These are phyloP conservation scores for Pisolithus albus DNA, from an alignment of 768 basidiomycete genomes.

Conservation along the genomic window DNA sequence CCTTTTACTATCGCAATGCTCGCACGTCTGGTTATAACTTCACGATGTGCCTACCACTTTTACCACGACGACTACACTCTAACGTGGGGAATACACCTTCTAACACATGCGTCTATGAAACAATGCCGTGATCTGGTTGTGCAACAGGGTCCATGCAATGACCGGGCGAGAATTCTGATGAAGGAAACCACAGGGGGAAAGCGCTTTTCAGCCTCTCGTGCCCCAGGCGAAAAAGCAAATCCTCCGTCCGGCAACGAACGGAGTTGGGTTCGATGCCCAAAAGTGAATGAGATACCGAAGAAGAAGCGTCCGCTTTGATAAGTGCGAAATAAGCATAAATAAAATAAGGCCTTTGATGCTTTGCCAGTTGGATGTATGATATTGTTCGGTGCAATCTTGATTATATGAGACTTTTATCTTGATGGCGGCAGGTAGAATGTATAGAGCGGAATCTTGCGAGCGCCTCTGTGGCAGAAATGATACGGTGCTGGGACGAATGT, in stretches of 20 bases:
- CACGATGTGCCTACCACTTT: background rate
- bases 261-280: constrained; percentile 18
- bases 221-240: constrained; percentile 9
- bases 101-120: background rate
- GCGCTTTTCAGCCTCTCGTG: constrained; percentile 21
- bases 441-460: constrained; percentile 20
- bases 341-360: constrained; percentile 21
- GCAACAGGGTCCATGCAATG: constrained; percentile 17
- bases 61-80: background rate
- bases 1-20: too few species aligned
- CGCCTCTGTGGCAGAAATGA: constrained; percentile 17
- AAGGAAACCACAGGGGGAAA: constrained; percentile 13
- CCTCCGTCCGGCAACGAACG: constrained; percentile 12
- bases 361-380: constrained; percentile 28
- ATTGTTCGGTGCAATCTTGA: constrained; percentile 24
- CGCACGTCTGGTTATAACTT: too few species aligned
- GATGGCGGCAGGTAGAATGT: constrained; percentile 13
- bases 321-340: constrained; percentile 29
- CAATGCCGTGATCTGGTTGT: constrained; percentile 11
- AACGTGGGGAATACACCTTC: background rate
- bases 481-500: constrained; percentile 16
- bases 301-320: constrained; percentile 24
- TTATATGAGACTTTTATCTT: constrained; percentile 15
- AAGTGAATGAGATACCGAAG: constrained; percentile 20
- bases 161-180: constrained; percentile 21